Conservation (phyloP, 2,329 filamentous ascomycete species). For the Beauveria brongniartii region DNA sequence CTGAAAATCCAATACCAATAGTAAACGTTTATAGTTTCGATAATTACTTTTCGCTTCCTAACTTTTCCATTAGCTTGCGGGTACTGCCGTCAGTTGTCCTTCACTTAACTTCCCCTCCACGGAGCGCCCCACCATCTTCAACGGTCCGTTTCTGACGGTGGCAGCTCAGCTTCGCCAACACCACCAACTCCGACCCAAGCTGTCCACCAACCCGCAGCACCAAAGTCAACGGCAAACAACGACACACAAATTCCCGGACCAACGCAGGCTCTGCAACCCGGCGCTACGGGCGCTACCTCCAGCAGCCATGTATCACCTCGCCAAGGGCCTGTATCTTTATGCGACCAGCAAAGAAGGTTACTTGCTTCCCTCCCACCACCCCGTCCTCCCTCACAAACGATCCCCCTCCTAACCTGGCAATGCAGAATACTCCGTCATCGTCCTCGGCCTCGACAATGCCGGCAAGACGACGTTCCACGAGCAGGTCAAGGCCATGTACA, state of each 20-base stretch:
- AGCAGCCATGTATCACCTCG: slow-evolving; percentile 78
- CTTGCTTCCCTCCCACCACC: background rate
- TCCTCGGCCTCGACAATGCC: slow-evolving; percentile 95
- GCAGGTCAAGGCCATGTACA: slow-evolving; percentile 86
- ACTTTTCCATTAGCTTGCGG: too few relatives aligned
- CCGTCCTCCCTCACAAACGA: background rate
- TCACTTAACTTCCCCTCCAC: background rate
- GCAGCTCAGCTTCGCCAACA: background rate
- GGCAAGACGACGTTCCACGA: slow-evolving; percentile 98
- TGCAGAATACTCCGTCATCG: slow-evolving; percentile 89
- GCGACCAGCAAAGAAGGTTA: slow-evolving; percentile 93
- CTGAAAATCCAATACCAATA: too few relatives aligned
- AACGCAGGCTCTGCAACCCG: background rate
- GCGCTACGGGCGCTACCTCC: background rate
- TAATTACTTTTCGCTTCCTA: too few relatives aligned
- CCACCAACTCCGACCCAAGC: background rate
- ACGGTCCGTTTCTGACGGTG: background rate
- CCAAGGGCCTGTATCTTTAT: slow-evolving; percentile 89
- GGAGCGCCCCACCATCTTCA: background rate
- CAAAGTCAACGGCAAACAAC: background rate
- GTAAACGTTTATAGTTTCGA: too few relatives aligned
- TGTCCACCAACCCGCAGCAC: background rate
- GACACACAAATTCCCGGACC: background rate
- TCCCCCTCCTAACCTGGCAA: background rate
- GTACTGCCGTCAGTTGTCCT: too few relatives aligned